Evolutionary conservation across 345 rosid species (phyloP).

Genomic region (Microthlaspi erraticum): DNA sequence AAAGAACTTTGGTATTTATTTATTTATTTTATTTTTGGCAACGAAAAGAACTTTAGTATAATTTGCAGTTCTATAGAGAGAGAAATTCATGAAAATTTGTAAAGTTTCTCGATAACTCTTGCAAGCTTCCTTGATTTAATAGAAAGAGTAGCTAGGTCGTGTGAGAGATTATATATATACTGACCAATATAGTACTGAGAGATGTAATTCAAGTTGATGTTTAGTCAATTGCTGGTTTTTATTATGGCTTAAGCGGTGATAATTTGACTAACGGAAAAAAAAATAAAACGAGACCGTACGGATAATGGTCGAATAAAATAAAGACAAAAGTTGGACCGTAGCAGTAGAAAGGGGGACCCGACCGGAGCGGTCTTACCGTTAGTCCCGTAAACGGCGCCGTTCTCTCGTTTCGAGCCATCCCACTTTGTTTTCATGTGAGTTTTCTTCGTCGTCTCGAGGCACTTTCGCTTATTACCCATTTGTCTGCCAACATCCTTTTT

Average conservation of each 20-base stretch:
- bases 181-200: too few species aligned
- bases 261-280: neutral
- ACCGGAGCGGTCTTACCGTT: slow-evolving; percentile 29
- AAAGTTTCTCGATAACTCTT: too few species aligned
- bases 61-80: too few species aligned
- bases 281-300: slow-evolving; percentile 25
- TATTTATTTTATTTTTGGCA: too few species aligned
- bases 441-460: slow-evolving; percentile 35
- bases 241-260: neutral
- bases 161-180: too few species aligned
- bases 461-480: slow-evolving; percentile 31
- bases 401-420: slow-evolving; percentile 37
- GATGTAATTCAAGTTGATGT: neutral
- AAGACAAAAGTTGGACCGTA: slow-evolving; percentile 40
- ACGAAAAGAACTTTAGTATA: too few species aligned
- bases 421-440: slow-evolving; percentile 35
- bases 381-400: slow-evolving; percentile 46
- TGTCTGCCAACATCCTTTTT: slow-evolving; percentile 32
- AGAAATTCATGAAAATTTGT: too few species aligned
- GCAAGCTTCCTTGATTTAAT: too few species aligned
- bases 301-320: slow-evolving; percentile 29
- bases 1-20: too few species aligned
- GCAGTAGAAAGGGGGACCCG: slow-evolving; percentile 3
- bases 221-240: neutral
- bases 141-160: too few species aligned